These are phyloP conservation scores for Cercospora sp. DNA, from an alignment of 2,329 filamentous ascomycete genomes.

Conservation along the genomic window DNA sequence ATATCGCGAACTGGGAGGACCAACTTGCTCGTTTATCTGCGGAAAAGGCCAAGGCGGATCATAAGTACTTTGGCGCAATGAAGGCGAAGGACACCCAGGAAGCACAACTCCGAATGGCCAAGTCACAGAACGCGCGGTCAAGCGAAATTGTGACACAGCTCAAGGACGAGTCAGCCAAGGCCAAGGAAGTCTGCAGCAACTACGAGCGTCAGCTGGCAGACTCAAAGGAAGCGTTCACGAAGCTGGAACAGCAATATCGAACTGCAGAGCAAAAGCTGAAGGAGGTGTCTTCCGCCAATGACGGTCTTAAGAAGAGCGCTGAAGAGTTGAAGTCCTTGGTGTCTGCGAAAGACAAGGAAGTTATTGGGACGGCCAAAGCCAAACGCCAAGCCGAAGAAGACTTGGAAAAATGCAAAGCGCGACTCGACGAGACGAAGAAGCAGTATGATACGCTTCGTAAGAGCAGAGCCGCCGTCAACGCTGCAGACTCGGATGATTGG, in stretches of 20 bases:
- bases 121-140: constrained; percentile 82
- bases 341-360: constrained; percentile 71
- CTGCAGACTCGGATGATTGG: constrained; percentile 79
- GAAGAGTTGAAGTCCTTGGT: constrained; percentile 72
- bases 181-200: constrained; percentile 73
- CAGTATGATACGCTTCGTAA: constrained; percentile 83
- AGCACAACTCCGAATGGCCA: constrained; percentile 74
- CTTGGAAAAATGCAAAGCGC: constrained; percentile 74
- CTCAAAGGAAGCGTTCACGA: constrained; percentile 73
- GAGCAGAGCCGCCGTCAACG: constrained; percentile 66
- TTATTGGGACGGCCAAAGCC: constrained; percentile 62
- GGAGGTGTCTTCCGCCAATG: constrained; percentile 68
- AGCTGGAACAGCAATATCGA: constrained; percentile 70
- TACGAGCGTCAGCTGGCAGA: constrained; percentile 90
- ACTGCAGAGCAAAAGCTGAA: constrained; percentile 69
- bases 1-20: constrained; percentile 74
- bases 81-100: constrained; percentile 88
- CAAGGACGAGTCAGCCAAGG: constrained; percentile 83
- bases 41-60: constrained; percentile 94
- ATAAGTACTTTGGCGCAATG: constrained; percentile 95
- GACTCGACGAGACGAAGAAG: constrained; percentile 75
- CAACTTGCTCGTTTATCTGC: constrained; percentile 70
- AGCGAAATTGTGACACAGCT: constrained; percentile 90
- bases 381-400: constrained; percentile 67
- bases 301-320: constrained; percentile 73